Conservation (phyloP, 495 filamentous ascomycete genomes). For the Podospora anserina region DNA sequence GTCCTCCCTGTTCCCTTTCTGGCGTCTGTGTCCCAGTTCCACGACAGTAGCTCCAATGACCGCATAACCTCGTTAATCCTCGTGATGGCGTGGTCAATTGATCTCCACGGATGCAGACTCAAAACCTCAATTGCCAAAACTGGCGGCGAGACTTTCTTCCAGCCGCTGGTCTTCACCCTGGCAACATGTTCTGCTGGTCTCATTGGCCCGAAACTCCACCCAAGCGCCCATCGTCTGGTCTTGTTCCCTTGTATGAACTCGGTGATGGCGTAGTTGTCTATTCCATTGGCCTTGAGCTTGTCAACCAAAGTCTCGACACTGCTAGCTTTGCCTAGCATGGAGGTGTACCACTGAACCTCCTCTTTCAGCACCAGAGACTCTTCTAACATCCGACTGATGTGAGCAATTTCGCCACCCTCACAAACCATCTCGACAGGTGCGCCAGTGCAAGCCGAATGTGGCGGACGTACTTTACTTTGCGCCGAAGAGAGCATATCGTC, state of each 20-base stretch:
- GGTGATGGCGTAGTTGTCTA: constrained; percentile 79
- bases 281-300: constrained; percentile 52
- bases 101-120: not conserved
- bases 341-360: constrained; percentile 79
- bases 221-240: constrained; percentile 84
- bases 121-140: constrained; percentile 45
- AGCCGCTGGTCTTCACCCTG: constrained; percentile 51
- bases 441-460: constrained; percentile 79
- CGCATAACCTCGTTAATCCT: constrained; percentile 25
- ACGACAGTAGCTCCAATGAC: constrained; percentile 58
- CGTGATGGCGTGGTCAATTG: constrained; percentile 16
- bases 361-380: constrained; percentile 63
- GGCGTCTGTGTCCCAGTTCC: constrained; percentile 39
- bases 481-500: constrained; percentile 66
- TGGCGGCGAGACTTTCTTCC: constrained; percentile 58
- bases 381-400: constrained; percentile 69
- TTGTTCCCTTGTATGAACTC: constrained; percentile 75
- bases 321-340: constrained; percentile 81
- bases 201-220: constrained; percentile 73
- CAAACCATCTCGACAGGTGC: constrained; percentile 84
- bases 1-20: constrained; percentile 38
- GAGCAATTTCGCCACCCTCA: constrained; percentile 76
- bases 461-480: constrained; percentile 60
- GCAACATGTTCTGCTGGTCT: constrained; percentile 61
- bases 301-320: constrained; percentile 65